Evolutionary conservation across 345 rosid genomes (phyloP).

Genomic region (Ceriops decandra): DNA sequence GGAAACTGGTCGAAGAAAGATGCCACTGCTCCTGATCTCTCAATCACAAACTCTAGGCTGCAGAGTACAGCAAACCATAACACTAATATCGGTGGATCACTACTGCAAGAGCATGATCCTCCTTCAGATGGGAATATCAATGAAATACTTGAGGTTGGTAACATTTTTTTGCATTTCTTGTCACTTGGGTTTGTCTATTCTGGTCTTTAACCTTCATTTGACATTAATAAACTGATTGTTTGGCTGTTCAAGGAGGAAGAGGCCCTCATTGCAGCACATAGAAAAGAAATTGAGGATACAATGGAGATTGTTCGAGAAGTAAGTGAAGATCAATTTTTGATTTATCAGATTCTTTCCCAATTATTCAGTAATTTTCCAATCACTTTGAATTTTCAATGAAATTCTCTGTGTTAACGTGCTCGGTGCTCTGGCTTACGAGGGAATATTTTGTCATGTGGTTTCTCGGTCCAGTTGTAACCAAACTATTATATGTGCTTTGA

Average conservation of each 20-base stretch:
- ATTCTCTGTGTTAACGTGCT: no score
- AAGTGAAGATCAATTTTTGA: constrained; percentile 21
- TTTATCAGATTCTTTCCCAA: background rate
- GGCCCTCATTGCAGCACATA: constrained; percentile 89
- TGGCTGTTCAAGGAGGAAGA: constrained; percentile 72
- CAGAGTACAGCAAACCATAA: constrained; percentile 37
- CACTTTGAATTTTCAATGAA: no score
- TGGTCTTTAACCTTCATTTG: background rate
- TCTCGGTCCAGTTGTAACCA: no score
- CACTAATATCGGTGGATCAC: constrained; percentile 40
- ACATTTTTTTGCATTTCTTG: constrained; percentile 1
- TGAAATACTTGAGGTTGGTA: constrained; percentile 81
- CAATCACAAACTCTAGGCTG: constrained; percentile 41
- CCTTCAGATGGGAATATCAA: constrained; percentile 65
- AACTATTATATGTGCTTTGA: no score
- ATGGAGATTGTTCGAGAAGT: constrained; percentile 99
- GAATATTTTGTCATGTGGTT: no score
- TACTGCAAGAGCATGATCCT: constrained; percentile 48
- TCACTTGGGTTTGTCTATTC: background rate
- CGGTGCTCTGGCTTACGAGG: no score
- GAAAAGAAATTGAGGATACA: constrained; percentile 98
- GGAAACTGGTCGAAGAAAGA: constrained; percentile 58
- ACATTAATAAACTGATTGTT: background rate
- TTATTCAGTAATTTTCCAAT: no score
- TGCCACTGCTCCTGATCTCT: constrained; percentile 41